These are phyloP conservation scores for Neocucurbitaria cava DNA, from an alignment of 2,329 filamentous ascomycete genomes.

Conservation along the genomic window DNA sequence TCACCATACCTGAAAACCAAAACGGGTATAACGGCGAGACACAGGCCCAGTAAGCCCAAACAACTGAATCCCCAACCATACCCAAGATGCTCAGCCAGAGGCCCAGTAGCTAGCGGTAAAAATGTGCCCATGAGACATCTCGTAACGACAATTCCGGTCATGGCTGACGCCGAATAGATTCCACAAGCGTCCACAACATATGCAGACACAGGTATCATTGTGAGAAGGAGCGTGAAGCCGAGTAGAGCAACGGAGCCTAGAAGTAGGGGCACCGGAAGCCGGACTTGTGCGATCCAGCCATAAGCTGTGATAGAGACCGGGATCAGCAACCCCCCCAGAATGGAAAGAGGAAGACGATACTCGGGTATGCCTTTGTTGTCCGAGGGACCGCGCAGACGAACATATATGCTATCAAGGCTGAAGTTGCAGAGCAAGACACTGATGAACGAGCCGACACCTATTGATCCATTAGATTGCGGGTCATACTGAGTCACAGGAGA, in stretches of 20 bases:
- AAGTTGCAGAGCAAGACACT: conserved; percentile 60
- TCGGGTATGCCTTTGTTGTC: conserved; percentile 58
- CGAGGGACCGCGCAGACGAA: conserved; percentile 53
- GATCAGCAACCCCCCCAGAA: conserved; percentile 56
- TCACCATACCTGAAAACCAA: conserved; percentile 60
- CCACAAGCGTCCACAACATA: conserved; percentile 67
- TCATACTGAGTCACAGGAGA: too few relatives aligned
- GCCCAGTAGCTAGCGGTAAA: conserved; percentile 60
- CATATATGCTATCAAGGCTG: conserved; percentile 62
- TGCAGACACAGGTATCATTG: conserved; percentile 59
- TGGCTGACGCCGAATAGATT: conserved; percentile 62
- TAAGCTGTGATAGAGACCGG: conserved; percentile 57
- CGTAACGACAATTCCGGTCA: conserved; percentile 64
- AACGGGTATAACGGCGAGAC: conserved; percentile 60
- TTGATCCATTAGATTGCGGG: neutral
- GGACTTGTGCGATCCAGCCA: conserved; percentile 60
- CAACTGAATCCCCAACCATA: conserved; percentile 61
- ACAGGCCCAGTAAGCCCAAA: conserved; percentile 52
- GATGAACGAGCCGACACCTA: conserved; percentile 58
- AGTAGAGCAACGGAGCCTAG: conserved; percentile 55
- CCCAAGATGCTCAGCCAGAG: conserved; percentile 58
- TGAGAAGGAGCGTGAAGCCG: conserved; percentile 56
- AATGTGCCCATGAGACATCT: conserved; percentile 65
- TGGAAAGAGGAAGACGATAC: conserved; percentile 61
- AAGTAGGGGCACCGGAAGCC: conserved; percentile 53